Evolutionary conservation across 306 rosid genomes (phyloP).

Genomic region (Abrus pulchellus): DNA sequence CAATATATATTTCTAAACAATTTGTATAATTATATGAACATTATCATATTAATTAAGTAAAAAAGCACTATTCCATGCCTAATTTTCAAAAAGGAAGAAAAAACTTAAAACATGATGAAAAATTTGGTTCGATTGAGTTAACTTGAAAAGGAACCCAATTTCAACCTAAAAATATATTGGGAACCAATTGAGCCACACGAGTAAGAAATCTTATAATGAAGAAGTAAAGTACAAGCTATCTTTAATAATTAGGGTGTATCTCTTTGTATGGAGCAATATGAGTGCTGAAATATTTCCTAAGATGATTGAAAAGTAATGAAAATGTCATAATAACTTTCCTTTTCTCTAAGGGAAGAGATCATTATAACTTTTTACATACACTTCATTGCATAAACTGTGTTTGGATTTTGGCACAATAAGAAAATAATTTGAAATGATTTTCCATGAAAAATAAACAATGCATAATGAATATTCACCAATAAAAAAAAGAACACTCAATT

Average conservation of each 20-base stretch:
- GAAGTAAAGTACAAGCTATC: slow-evolving; percentile 23
- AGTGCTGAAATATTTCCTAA: background rate
- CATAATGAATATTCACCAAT: background rate
- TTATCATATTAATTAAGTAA: background rate
- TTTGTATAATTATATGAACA: background rate
- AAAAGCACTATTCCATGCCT: background rate
- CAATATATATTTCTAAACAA: background rate
- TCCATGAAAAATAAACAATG: background rate
- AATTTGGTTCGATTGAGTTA: background rate
- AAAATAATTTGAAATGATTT: background rate
- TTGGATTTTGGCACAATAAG: background rate
- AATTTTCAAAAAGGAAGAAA: background rate
- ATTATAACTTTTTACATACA: background rate
- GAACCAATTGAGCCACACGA: no score
- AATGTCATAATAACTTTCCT: background rate
- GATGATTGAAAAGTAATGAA: slow-evolving; percentile 6
- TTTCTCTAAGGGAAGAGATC: background rate
- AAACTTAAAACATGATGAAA: background rate
- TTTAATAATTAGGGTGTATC: background rate
- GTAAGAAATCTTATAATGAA: no score
- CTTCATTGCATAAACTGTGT: background rate
- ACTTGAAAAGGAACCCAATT: background rate
- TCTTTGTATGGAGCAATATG: background rate
- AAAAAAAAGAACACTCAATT: background rate
- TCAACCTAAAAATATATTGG: no score